These are phyloP conservation scores for Boletus mariae DNA, from an alignment of 1,284 basidiomycete genomes.

Conservation along the genomic window DNA sequence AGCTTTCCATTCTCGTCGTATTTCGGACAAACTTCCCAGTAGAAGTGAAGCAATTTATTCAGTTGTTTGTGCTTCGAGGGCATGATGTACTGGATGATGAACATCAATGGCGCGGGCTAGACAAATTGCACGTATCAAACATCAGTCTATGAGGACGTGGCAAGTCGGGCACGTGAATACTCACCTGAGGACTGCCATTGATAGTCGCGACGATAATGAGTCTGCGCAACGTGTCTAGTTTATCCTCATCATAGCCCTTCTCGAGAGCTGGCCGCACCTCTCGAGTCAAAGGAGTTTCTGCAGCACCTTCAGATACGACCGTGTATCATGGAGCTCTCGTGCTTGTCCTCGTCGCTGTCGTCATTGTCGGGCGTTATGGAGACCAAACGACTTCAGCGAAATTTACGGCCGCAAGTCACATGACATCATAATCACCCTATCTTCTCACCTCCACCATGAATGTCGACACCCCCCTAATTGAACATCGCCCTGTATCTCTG, in stretches of 20 bases:
- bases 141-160: slow-evolving; percentile 4
- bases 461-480: no score
- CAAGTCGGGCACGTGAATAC: slow-evolving; percentile 14
- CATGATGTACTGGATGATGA: slow-evolving; percentile 90
- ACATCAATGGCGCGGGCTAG: slow-evolving; percentile 91
- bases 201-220: slow-evolving; percentile 89
- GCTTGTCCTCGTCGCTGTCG: slow-evolving; percentile 6
- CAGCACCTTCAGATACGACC: slow-evolving; percentile 75
- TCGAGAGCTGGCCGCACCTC: slow-evolving; percentile 88
- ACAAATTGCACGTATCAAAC: not conserved
- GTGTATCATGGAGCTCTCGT: slow-evolving; percentile 73
- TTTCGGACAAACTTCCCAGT: slow-evolving; percentile 99
- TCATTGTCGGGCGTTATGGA: slow-evolving; percentile 12
- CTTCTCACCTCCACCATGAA: no score
- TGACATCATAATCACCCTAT: no score
- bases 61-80: slow-evolving; percentile 95
- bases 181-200: slow-evolving; percentile 86
- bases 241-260: slow-evolving; percentile 97
- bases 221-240: slow-evolving; percentile 93
- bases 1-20: slow-evolving; percentile 96
- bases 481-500: no score
- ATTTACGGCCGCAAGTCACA: no score
- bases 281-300: slow-evolving; percentile 74
- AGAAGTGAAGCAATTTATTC: slow-evolving; percentile 98
- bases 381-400: not conserved